A percentile compares a stretch with the other conserved stretches of the same genome.
Conservation (phyloP, 1,284 basidiomycete species). For the Cerrena zonata region DNA sequence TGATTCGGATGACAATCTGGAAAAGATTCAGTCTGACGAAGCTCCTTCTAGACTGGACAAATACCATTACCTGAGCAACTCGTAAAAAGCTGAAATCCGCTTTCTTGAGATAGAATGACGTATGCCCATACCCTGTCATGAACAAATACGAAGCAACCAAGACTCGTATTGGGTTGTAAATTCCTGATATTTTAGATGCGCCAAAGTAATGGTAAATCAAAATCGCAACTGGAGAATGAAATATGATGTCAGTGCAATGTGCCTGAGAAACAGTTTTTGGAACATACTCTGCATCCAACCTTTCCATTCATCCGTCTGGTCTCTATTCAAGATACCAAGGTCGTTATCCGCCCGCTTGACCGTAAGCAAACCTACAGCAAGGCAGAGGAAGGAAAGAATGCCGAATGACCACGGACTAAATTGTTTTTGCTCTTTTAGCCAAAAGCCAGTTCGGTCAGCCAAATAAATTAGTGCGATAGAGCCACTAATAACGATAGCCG, state of each 20-base stretch:
- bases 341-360: slow-evolving; percentile 73
- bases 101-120: slow-evolving; percentile 77
- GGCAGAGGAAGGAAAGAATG: slow-evolving; percentile 46
- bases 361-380: slow-evolving; percentile 59
- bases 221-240: slow-evolving; percentile 57
- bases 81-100: slow-evolving; percentile 78
- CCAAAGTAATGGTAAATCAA: slow-evolving; percentile 86
- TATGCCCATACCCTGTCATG: slow-evolving; percentile 74
- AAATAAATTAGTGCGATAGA: slow-evolving; percentile 65
- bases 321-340: slow-evolving; percentile 80
- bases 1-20: slow-evolving; percentile 75
- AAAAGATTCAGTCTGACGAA: neutral
- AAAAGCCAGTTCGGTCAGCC: slow-evolving; percentile 77
- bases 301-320: slow-evolving; percentile 93
- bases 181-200: slow-evolving; percentile 80
- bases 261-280: neutral
- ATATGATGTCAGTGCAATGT: neutral
- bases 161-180: slow-evolving; percentile 84
- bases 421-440: slow-evolving; percentile 84
- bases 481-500: slow-evolving; percentile 59
- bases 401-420: slow-evolving; percentile 68
- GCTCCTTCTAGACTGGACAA: neutral
- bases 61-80: slow-evolving; percentile 51
- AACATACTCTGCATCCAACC: slow-evolving; percentile 89
- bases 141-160: slow-evolving; percentile 85